These are phyloP conservation scores for Astrothelium macrocarpum DNA, from an alignment of 495 filamentous ascomycete species.

Conservation along the genomic window DNA sequence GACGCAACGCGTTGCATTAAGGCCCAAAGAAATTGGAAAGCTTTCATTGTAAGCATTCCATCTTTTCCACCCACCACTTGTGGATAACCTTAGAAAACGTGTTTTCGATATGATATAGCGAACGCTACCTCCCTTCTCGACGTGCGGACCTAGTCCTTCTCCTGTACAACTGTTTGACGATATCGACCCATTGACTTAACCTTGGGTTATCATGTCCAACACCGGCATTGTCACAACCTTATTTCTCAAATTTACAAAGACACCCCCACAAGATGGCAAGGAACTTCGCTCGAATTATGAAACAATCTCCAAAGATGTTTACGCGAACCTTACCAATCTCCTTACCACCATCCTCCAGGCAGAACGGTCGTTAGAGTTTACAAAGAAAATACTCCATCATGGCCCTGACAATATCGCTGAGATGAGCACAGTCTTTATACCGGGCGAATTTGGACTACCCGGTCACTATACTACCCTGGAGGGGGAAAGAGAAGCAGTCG, in stretches of 20 bases:
- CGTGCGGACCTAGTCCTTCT: too few relatives aligned
- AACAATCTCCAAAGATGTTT: not conserved
- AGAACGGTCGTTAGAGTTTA: not conserved
- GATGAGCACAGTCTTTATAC: not conserved
- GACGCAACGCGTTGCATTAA: not conserved
- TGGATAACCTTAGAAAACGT: too few relatives aligned
- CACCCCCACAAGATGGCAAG: conserved; percentile 1
- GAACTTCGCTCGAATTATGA: not conserved
- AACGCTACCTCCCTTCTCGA: too few relatives aligned
- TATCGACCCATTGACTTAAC: too few relatives aligned
- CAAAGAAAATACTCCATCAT: not conserved
- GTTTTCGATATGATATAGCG: too few relatives aligned
- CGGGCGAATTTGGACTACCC: not conserved
- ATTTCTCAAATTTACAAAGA: conserved; percentile 5
- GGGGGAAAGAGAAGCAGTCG: not conserved
- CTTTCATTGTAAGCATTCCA: too few relatives aligned
- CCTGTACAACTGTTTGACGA: too few relatives aligned
- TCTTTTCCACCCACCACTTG: too few relatives aligned
- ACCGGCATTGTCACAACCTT: conserved; percentile 21
- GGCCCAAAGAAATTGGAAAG: too few relatives aligned
- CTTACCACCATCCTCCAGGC: not conserved
- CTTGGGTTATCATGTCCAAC: not conserved
- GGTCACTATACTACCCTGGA: not conserved
- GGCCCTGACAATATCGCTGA: not conserved
- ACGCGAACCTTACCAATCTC: not conserved